These are phyloP conservation scores for Candida chilensis DNA, from an alignment of 805 yeast species.

Conservation along the genomic window DNA sequence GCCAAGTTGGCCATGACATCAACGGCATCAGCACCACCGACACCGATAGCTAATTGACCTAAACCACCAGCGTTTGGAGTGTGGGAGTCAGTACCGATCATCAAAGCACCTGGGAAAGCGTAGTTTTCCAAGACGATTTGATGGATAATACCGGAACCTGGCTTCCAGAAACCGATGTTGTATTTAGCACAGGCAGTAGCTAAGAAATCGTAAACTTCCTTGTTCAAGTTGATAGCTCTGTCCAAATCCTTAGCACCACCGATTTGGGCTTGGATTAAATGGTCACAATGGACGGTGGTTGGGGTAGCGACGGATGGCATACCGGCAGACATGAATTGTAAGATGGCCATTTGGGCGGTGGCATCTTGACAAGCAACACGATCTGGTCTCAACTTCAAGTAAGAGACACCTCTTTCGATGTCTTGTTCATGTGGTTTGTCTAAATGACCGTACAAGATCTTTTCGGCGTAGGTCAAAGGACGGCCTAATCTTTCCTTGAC, in stretches of 20 bases:
- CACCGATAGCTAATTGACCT: constrained; percentile 97
- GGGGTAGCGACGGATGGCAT: constrained; percentile 89
- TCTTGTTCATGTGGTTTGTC: constrained; percentile 88
- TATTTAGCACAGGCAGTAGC: constrained; percentile 87
- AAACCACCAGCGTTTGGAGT: constrained; percentile 98
- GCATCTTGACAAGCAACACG: constrained; percentile 99
- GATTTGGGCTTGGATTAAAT: constrained; percentile 89
- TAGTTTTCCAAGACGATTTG: constrained; percentile 95
- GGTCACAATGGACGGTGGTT: constrained; percentile 96
- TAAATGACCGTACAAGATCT: constrained; percentile 89
- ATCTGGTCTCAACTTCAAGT: constrained; percentile 92
- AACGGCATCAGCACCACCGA: constrained; percentile 99
- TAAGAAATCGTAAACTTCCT: constrained; percentile 91
- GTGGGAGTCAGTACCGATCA: constrained; percentile 96
- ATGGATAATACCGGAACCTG: constrained; percentile 97
- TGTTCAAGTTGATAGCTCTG: constrained; percentile 81
- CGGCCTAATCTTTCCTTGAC: constrained; percentile 75
- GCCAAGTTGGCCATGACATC: constrained; percentile 91
- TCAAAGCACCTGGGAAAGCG: constrained; percentile 95
- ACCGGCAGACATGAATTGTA: constrained; percentile 96
- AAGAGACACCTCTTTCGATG: constrained; percentile 79
- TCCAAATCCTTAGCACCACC: constrained; percentile 84
- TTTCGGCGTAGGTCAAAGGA: constrained; percentile 94
- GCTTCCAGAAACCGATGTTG: constrained; percentile 98
- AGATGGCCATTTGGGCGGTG: constrained; percentile 95